These are phyloP conservation scores for Kwoniella sp. DNA, from an alignment of 768 basidiomycete genomes.

Conservation along the genomic window DNA sequence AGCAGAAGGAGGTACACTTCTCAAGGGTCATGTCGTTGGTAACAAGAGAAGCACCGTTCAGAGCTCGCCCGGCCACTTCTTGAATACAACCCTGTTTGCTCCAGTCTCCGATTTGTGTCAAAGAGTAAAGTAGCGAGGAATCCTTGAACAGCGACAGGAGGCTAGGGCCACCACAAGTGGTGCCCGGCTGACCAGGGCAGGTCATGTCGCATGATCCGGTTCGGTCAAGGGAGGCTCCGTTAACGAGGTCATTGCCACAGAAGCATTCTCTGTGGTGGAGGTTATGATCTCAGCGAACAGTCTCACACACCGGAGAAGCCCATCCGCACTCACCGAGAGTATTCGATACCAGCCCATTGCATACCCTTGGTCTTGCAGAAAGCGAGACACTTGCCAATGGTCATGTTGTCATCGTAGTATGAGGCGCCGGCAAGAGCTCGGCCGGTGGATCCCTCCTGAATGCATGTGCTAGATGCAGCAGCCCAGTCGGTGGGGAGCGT, in stretches of 20 bases:
- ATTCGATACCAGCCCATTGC: slow-evolving; percentile 37
- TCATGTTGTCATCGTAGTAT: slow-evolving; percentile 33
- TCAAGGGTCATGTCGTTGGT: slow-evolving; percentile 37
- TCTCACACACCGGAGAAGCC: too few species aligned
- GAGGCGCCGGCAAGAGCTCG: slow-evolving; percentile 45
- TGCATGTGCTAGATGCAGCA: slow-evolving; percentile 25
- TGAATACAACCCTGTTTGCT: slow-evolving; percentile 35
- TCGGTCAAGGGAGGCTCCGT: slow-evolving; percentile 32
- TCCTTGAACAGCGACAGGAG: slow-evolving; percentile 27
- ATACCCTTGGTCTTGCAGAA: slow-evolving; percentile 37
- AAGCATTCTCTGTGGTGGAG: slow-evolving; percentile 27
- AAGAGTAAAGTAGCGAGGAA: slow-evolving; percentile 11
- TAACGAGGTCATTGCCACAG: slow-evolving; percentile 35
- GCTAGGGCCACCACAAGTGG: slow-evolving; percentile 22
- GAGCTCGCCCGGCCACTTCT: slow-evolving; percentile 44
- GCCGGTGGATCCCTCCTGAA: slow-evolving; percentile 34
- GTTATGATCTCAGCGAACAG: not conserved
- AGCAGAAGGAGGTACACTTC: slow-evolving; percentile 40
- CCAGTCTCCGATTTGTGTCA: slow-evolving; percentile 17
- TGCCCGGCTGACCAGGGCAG: slow-evolving; percentile 22
- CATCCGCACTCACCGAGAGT: slow-evolving; percentile 20
- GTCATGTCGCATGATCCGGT: slow-evolving; percentile 24
- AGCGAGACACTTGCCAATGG: slow-evolving; percentile 32
- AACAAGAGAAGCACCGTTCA: slow-evolving; percentile 37
- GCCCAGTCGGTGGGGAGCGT: slow-evolving; percentile 26